phyloP scores from a whole-genome alignment of 2,329 filamentous ascomycete species.

The Leptographium radiaticola region DNA sequence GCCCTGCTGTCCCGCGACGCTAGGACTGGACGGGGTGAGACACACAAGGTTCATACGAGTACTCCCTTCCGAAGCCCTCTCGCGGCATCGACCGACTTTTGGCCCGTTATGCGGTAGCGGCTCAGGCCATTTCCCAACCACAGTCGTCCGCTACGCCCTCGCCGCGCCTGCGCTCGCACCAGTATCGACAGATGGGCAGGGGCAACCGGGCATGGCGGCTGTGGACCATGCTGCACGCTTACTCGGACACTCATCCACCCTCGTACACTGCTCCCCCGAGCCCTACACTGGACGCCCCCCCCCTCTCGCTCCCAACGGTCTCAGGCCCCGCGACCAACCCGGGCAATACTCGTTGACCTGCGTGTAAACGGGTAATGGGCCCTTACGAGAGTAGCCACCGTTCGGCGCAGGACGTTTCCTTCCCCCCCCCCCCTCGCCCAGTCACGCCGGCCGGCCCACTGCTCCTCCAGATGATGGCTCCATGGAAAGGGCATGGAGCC shows the following conservation, averaged over 20 bases:
- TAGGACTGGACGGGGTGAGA: neutral
- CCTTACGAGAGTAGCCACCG: too few species aligned
- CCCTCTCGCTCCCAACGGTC: too few species aligned
- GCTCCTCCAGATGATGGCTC: neutral
- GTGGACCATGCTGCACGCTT: neutral
- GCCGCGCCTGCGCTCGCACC: constrained; percentile 4
- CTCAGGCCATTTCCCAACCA: constrained; percentile 20
- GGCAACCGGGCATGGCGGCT: neutral
- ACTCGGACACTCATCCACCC: too few species aligned
- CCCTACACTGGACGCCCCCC: too few species aligned
- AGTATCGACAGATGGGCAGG: constrained; percentile 2
- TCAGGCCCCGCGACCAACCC: too few species aligned
- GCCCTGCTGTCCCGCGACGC: neutral
- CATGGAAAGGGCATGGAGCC: constrained; percentile 2
- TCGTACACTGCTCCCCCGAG: too few species aligned
- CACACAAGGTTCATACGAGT: neutral
- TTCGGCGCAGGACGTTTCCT: too few species aligned
- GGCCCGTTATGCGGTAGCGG: constrained; percentile 11
- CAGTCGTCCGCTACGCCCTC: constrained; percentile 9
- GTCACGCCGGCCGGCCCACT: constrained; percentile 1
- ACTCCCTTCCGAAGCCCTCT: neutral
- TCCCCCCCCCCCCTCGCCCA: neutral
- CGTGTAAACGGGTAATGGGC: too few species aligned
- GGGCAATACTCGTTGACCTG: too few species aligned
- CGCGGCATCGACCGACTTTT: constrained; percentile 19